Conservation (phyloP, 2,329 filamentous ascomycete species). For the Talaromyces albobiverticillius region DNA sequence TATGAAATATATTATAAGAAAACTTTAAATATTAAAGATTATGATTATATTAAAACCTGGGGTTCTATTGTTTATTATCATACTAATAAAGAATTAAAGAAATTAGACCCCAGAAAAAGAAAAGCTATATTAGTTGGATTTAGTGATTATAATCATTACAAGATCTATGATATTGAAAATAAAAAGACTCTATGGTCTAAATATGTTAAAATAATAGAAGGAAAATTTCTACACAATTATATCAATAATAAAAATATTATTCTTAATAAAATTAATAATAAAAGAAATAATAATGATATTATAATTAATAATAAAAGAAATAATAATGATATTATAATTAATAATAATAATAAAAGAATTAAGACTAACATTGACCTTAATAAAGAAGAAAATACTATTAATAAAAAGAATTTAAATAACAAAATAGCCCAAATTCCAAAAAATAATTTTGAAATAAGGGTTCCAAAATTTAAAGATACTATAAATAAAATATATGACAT, state of each 20-base stretch:
- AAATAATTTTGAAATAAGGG: not conserved
- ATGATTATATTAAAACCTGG: not conserved
- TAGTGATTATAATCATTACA: constrained; percentile 4
- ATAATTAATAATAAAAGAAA: too few relatives aligned
- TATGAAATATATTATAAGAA: constrained; percentile 1
- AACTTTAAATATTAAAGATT: not conserved
- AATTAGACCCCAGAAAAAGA: not conserved
- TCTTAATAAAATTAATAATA: not conserved
- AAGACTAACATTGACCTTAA: not conserved
- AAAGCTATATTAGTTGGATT: not conserved
- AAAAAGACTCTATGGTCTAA: not conserved
- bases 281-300: too few relatives aligned
- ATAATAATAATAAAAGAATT: not conserved
- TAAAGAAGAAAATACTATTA: too few relatives aligned
- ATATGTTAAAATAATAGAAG: not conserved
- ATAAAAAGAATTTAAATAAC: too few relatives aligned
- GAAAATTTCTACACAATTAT: not conserved
- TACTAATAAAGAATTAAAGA: not conserved
- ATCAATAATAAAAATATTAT: not conserved
- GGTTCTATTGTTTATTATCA: not conserved
- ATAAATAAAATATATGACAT: not conserved
- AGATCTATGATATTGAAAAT: not conserved
- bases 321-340: too few relatives aligned
- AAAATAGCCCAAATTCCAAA: too few relatives aligned
- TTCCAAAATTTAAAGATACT: not conserved